Percentiles rank a stretch among this genome's conserved stretches.
These are phyloP conservation scores for Remersonia thermophila DNA, from an alignment of 2,329 filamentous ascomycete species.

Conservation along the genomic window DNA sequence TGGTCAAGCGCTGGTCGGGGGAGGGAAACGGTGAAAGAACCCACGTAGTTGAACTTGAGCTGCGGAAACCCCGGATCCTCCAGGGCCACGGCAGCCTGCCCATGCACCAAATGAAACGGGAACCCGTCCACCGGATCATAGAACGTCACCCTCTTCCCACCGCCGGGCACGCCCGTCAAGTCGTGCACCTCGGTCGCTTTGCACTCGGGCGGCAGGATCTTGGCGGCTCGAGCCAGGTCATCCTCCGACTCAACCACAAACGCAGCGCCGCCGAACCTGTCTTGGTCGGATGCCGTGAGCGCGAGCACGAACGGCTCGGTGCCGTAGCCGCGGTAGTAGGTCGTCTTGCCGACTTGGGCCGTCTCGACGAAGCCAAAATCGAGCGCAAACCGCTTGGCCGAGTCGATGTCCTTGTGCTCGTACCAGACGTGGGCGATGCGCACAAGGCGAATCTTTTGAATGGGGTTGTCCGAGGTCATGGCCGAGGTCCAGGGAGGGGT, in stretches of 20 bases:
- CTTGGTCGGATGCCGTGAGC: slow-evolving; percentile 32
- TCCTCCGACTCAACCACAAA: slow-evolving; percentile 45
- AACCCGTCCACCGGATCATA: slow-evolving; percentile 42
- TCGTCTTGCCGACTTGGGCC: slow-evolving; percentile 28
- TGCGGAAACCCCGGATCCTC: slow-evolving; percentile 30
- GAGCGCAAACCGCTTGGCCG: slow-evolving; percentile 29
- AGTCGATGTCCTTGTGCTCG: slow-evolving; percentile 32
- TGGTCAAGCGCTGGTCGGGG: background rate
- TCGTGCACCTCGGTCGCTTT: slow-evolving; percentile 36
- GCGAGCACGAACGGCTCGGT: slow-evolving; percentile 47
- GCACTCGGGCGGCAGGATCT: slow-evolving; percentile 35
- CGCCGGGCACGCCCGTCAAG: slow-evolving; percentile 38
- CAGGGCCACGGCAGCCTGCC: slow-evolving; percentile 31
- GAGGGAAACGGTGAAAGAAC: slow-evolving; percentile 26
- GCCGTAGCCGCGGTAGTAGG: slow-evolving; percentile 51
- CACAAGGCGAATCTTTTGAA: slow-evolving; percentile 24
- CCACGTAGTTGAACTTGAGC: slow-evolving; percentile 37
- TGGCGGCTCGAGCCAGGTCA: slow-evolving; percentile 39
- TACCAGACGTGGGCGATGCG: slow-evolving; percentile 36
- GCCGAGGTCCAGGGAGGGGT: too few relatives aligned
- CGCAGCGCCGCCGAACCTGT: slow-evolving; percentile 43
- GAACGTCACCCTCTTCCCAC: slow-evolving; percentile 40
- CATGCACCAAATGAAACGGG: slow-evolving; percentile 45
- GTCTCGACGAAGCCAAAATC: slow-evolving; percentile 37
- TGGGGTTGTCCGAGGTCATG: slow-evolving; percentile 9